Evolutionary conservation across 495 filamentous ascomycete species (phyloP).

Genomic region (Penicillium chermesinum): DNA sequence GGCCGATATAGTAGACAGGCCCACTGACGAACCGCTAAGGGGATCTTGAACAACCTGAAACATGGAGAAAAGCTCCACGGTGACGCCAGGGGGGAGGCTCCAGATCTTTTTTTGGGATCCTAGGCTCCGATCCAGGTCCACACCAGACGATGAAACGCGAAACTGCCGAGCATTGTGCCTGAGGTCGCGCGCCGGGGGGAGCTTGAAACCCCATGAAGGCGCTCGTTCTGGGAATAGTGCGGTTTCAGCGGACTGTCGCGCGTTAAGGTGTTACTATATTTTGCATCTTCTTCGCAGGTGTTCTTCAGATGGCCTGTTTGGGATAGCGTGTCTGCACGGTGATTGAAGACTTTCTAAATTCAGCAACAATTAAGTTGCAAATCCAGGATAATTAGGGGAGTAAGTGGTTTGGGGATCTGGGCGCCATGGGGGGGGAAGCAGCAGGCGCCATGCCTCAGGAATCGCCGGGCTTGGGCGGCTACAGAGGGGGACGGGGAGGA

Average conservation of each 20-base stretch:
- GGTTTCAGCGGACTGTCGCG: slow-evolving; percentile 42
- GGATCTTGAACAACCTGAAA: slow-evolving; percentile 39
- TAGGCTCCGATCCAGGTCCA: slow-evolving; percentile 23
- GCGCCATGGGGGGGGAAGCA: neutral
- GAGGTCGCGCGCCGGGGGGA: slow-evolving; percentile 25
- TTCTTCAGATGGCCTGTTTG: slow-evolving; percentile 30
- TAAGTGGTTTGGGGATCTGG: slow-evolving; percentile 1
- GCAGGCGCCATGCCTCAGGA: slow-evolving; percentile 21
- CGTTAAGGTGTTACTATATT: slow-evolving; percentile 45
- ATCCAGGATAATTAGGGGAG: slow-evolving; percentile 24
- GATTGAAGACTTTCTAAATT: slow-evolving; percentile 33
- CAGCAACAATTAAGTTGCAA: slow-evolving; percentile 33
- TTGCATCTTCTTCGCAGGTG: slow-evolving; percentile 27
- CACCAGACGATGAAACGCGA: slow-evolving; percentile 30
- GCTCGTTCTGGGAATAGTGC: slow-evolving; percentile 19
- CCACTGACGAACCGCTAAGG: slow-evolving; percentile 21
- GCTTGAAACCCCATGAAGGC: slow-evolving; percentile 17
- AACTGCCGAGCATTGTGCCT: slow-evolving; percentile 28
- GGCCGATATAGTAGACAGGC: slow-evolving; percentile 24
- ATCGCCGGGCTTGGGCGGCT: slow-evolving; percentile 21
- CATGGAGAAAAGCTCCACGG: slow-evolving; percentile 36
- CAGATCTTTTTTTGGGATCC: slow-evolving; percentile 29
- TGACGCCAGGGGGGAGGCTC: slow-evolving; percentile 29
- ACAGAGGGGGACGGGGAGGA: slow-evolving; percentile 3
- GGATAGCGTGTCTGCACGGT: slow-evolving; percentile 24